Conservation (phyloP, 306 rosid genomes). For the Echinosophora koreensis region DNA sequence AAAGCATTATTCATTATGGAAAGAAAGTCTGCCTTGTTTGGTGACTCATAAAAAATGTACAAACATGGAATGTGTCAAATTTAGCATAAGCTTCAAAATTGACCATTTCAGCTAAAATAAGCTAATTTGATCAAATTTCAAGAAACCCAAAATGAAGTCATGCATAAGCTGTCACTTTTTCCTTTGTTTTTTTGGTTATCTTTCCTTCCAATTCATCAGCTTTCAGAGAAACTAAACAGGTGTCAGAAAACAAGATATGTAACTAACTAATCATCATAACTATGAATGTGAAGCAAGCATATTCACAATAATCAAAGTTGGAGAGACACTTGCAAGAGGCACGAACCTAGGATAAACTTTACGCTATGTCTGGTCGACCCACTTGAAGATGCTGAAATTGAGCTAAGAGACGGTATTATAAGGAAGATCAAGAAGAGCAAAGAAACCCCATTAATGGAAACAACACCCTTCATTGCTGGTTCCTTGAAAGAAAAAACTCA, state of each 20-base stretch:
- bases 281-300: constrained; percentile 9
- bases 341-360: constrained; percentile 67
- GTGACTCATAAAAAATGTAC: constrained; percentile 29
- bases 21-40: constrained; percentile 10
- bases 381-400: constrained; percentile 56
- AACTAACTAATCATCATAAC: constrained; percentile 27
- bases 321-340: constrained; percentile 26
- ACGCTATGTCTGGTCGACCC: constrained; percentile 46
- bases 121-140: neutral
- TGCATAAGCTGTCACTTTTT: neutral
- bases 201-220: constrained; percentile 25
- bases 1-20: constrained; percentile 2
- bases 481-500: constrained; percentile 42
- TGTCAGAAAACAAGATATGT: constrained; percentile 7
- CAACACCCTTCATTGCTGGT: constrained; percentile 57
- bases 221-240: constrained; percentile 40
- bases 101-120: constrained; percentile 9
- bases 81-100: constrained; percentile 9
- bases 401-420: constrained; percentile 51
- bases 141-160: neutral
- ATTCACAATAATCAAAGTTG: neutral
- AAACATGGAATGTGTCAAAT: constrained; percentile 7
- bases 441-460: constrained; percentile 34
- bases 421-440: constrained; percentile 50
- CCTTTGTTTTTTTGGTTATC: neutral